Base-by-base conservation (phyloP, 1,284 basidiomycete species). In the Sanghuangporus weigelae region DNA sequence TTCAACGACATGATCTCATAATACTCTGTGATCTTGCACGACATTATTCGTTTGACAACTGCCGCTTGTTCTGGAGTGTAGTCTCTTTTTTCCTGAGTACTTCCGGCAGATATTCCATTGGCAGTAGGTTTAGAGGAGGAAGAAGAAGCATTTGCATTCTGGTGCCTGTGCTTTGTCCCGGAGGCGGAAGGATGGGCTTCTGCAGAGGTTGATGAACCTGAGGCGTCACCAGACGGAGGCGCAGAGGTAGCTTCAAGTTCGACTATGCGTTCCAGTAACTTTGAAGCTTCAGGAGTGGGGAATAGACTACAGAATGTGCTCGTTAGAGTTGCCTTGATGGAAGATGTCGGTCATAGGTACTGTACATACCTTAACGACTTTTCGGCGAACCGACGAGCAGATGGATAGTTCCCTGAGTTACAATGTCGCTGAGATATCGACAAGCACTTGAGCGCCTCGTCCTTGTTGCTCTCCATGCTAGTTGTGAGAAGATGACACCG, bases 1-100 rank as follows among this genome's bases (percentile, higher is more conserved):
- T 95, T 89, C 63, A 99, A 74, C 1, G 84, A 81, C 68, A 99
- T 77, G 67, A 99, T 98, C 74, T 93, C 91, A 76, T 99, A 99
- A 75, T 97, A 99, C 73, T 95, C 89, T 54, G 92, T 91, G 21
- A 88, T 81, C 73, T 92, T 92, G 78, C 96, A 98, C 39, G 81
- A 76, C 70, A 89, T 84, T 63, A 99, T 90, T 57, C 94, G 82
- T 73, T 92, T 93, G 63, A 99, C 97, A 48, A 97, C 83, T 16
- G 87, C 85, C 35, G 83, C 76, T 75, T 98, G 95, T 68, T 96
- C 95, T 42, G 85, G 75, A 0, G 95, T 97, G 76, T 92, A 98
- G 60, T 92, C 89, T 71, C 93, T 80, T 79, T 93, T 92, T 76
- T 87, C 84, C 60, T 82, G 82, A 56, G 81, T 82, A 70, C 81